Evolutionary conservation across 2,329 filamentous ascomycete species (phyloP).

Genomic region (Colletotrichum karsti): DNA sequence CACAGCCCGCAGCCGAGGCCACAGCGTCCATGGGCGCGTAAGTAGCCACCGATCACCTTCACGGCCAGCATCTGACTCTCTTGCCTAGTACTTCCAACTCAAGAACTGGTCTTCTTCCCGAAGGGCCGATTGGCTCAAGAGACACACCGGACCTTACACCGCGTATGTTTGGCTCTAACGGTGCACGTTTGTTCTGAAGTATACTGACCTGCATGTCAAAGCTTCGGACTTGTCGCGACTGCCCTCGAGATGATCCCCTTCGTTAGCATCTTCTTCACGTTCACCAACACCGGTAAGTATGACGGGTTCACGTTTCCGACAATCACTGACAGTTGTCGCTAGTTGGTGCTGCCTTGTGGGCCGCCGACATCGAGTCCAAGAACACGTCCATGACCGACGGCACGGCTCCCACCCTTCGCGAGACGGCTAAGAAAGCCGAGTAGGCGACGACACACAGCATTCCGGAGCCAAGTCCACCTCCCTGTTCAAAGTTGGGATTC

Average conservation of each 20-base stretch:
- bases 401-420: conserved; percentile 59
- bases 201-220: conserved; percentile 43
- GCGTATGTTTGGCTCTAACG: conserved; percentile 62
- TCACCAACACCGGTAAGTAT: conserved; percentile 79
- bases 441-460: conserved; percentile 34
- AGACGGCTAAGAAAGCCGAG: conserved; percentile 58
- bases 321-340: conserved; percentile 30
- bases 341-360: conserved; percentile 95
- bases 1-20: conserved; percentile 51
- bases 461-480: not conserved
- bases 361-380: conserved; percentile 79
- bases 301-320: not conserved
- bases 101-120: conserved; percentile 80
- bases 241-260: conserved; percentile 87
- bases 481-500: not conserved
- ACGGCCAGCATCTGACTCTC: not conserved
- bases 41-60: conserved; percentile 33
- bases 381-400: conserved; percentile 56
- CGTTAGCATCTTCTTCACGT: conserved; percentile 83
- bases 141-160: conserved; percentile 80
- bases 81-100: conserved; percentile 83
- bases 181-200: not conserved
- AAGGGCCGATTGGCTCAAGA: conserved; percentile 73
- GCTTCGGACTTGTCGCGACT: conserved; percentile 79
- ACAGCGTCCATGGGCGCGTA: conserved; percentile 62